Evolutionary conservation across 345 rosid species (phyloP), one percentile per base, ranked within the genome.

Genomic region (Populus euphratica): DNA sequence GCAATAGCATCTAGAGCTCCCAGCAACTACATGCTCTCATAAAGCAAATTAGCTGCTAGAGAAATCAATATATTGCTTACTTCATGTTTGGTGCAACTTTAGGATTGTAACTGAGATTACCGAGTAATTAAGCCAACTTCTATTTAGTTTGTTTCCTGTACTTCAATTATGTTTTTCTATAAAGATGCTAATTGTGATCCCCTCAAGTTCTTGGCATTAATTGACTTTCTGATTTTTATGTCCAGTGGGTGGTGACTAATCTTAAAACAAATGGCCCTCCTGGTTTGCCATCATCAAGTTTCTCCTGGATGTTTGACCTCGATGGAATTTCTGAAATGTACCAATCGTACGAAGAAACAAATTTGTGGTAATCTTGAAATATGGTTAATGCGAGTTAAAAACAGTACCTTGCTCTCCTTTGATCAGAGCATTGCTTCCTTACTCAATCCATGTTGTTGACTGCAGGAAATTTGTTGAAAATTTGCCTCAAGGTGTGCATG

Each of bases 171-270:
- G 18, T 70, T 41, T 68, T 33, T 73, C 6, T 14, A 52, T 29
- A 27, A 36, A n/a, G 10, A 1, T 49, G 36, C 17, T 70, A 14
- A 62, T 64, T 41, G 39, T 33, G 8, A 39, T 67, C 23, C 18
- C 18, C 18, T 73, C 29, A 8, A 44, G 38, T 68, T 77, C 70
- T 74, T 76, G 54, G 33, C 38, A 44, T n/a, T 31, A 6, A 68
- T 49, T 44, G 29, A 59, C 16, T 76, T 69, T 20, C 47, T 73
- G 47, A 16, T 59, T 76, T 80, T 80, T 64, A 65, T 79, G 38
- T 81, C 74, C 82, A 93, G 98, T 95, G 99, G 99, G 98, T 91
- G 23, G 87, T 86, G 73, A 93, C 98, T n/a, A 95, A 91, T 83
- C 94, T 95, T 70, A 87, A 78, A 81, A 90, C 88, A 68, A 82